Base-by-base conservation (phyloP, 2,329 filamentous ascomycete species). In the Pseudogymnoascus sp. region DNA sequence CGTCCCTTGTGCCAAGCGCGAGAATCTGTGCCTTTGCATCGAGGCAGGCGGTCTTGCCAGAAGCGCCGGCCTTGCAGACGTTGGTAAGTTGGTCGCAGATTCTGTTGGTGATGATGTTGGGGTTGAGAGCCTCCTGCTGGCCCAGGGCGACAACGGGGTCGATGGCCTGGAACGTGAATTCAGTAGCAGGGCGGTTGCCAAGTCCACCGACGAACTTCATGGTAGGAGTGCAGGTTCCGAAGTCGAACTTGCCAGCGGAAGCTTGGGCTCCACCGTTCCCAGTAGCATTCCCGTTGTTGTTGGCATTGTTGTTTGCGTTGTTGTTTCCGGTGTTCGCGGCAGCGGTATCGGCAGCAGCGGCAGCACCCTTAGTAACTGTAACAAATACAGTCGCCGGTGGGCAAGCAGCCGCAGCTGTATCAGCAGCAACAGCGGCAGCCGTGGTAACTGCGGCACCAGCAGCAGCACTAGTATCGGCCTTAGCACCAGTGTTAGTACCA, bases 41-140 rank as follows among this genome's bases (percentile, higher is more conserved):
- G 61, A 74, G 69, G 74, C 83, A 87, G 4, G 80, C 79, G 11
- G 79, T 72, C 68, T 83, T 79, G 63, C 85, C 87, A 3, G 83
- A 85, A 25, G 77, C 79, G 71, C 85, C 86, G 62, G 86, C 86
- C 41, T 78, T 77, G 76, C 87, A 90, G 39, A 86, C 84, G 76
- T 88, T 89, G 72, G 75, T 81, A 65, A 90, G 80, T 77, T 89
- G 85, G 75, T 90, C 86, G 75, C 84, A 86, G 74, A 90, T 85
- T 66, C 85, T 83, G 80, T 88, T 89, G 73, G 85, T 88, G 79
- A 90, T 90, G 79, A 90, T 90, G 78, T 84, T 83, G 64, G 86
- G 86, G 82, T 90, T 89, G 54, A 89, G 79, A 7, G 86, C 86
- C 72, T 89, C 87, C 70, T 85, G 76, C 75, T 90, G 86, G 62